A percentile compares a stretch with the other conserved stretches of the same genome.
These are phyloP conservation scores for Penicillium dipodomyicola DNA, from an alignment of 495 filamentous ascomycete genomes.

Conservation along the genomic window DNA sequence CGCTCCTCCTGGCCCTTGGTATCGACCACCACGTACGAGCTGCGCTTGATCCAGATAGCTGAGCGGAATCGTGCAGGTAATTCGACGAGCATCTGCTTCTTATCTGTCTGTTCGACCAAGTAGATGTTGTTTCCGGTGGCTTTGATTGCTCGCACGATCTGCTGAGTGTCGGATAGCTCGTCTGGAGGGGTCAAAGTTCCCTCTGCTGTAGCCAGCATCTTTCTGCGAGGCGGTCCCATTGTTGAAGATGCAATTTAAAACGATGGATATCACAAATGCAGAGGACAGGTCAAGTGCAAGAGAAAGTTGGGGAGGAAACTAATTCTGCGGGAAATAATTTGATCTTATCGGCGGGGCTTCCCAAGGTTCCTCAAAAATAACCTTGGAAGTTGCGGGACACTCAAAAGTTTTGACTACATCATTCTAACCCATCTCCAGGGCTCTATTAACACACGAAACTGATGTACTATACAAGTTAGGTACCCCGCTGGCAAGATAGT, in stretches of 20 bases:
- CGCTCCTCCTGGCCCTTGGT: slow-evolving; percentile 61
- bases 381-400: too few species aligned
- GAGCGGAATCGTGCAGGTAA: slow-evolving; percentile 79
- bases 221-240: slow-evolving; percentile 76
- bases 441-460: too few species aligned
- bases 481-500: too few species aligned
- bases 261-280: not conserved
- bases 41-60: slow-evolving; percentile 84
- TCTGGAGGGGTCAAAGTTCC: slow-evolving; percentile 72
- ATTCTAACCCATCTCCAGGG: too few species aligned
- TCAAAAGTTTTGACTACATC: too few species aligned
- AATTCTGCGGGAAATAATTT: slow-evolving; percentile 21
- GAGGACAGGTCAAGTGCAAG: not conserved
- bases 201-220: slow-evolving; percentile 68
- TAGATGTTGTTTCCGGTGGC: slow-evolving; percentile 87
- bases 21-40: slow-evolving; percentile 83
- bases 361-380: not conserved
- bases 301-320: slow-evolving; percentile 4
- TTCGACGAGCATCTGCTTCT: slow-evolving; percentile 62
- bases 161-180: slow-evolving; percentile 60
- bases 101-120: slow-evolving; percentile 62
- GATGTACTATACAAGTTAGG: too few species aligned
- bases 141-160: slow-evolving; percentile 72
- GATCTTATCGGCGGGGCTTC: slow-evolving; percentile 26
- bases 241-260: not conserved